phyloP scores from a whole-genome alignment of 257 asterid species.

The Solanum corneliomulleri region DNA sequence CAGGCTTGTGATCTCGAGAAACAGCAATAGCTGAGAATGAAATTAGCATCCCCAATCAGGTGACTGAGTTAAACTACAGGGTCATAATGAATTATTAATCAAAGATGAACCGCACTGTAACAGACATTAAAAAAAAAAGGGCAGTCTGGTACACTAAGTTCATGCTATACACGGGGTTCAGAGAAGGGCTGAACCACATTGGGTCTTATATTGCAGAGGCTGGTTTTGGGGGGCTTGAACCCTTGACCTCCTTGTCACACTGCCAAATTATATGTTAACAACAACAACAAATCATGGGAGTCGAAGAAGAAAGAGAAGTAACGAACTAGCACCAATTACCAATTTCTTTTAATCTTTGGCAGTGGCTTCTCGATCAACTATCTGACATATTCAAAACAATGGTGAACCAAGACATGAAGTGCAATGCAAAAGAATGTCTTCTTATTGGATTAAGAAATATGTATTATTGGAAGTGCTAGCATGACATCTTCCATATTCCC shows the following conservation, averaged over 20 bases:
- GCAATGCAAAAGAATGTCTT: not conserved
- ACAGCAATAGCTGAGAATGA: constrained; percentile 65
- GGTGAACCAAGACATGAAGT: not conserved
- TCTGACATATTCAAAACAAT: not conserved
- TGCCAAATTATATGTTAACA: not conserved
- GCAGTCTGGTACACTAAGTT: not conserved
- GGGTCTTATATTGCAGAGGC: not conserved
- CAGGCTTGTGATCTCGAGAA: constrained; percentile 95
- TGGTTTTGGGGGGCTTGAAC: not conserved
- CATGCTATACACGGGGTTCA: not conserved
- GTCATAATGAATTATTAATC: not conserved
- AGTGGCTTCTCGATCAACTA: not conserved
- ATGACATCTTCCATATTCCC: not conserved
- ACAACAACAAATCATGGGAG: not conserved
- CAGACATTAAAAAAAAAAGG: not conserved
- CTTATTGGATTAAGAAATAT: not conserved
- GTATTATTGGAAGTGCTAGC: not conserved
- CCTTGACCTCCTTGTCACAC: not conserved
- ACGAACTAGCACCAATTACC: not conserved
- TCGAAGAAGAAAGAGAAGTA: not conserved
- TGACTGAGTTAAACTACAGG: not conserved
- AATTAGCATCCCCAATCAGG: not conserved
- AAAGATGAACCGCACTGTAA: not conserved
- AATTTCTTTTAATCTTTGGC: not conserved
- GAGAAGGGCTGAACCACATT: not conserved